Evolutionary conservation across 2,329 filamentous ascomycete species (phyloP), one percentile per base, ranked within the genome.

Genomic region (Aspergillus chevalieri): DNA sequence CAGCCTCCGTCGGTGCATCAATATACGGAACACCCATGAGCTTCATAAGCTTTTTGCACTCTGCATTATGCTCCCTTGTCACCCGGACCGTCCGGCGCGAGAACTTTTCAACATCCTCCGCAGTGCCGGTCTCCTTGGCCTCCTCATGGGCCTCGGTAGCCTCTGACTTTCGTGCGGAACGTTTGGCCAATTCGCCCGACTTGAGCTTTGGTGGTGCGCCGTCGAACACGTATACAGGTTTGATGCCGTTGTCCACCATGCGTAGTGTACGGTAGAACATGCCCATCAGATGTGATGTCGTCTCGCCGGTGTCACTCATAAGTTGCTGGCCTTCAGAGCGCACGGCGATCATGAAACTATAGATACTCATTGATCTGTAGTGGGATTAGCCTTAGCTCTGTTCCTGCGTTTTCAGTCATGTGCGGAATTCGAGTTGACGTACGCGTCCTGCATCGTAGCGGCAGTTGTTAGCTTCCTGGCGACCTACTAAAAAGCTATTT

Each of bases 231-330:
- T 95, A 98, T 58, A 98, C 81, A 1, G 93, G 93, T 69, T 98
- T 98, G 76, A 98, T 97, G 50, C 93, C 93, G 63, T 96, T 97
- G 73, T 98, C 93, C 64, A 97, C 89, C 75, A 98, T 97, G 61
- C 93, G 90, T 6, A 98, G 80, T 2, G 93, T 98, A 61, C 93
- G 91, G 78, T 98, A 98, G 77, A 98, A 98, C 84, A 98, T 92
- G 65, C 93, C 93, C 91, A 98, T 97, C 14, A 98, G 77, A 69
- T 98, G 93, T 15, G 93, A 98, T 1, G 93, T 98, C 2, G 93
- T 98, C 71, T 97, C 90, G 64, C 93, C 93, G 47, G 85, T 86
- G 64, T 98, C 93, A 71, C 86, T 94, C 80, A 85, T 97, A 62
- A 98, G 85, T 72, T 96, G 90, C 70, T 98, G 89, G 60, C 93